Percentiles rank a stretch among this genome's conserved stretches.
Conservation (phyloP, 2,329 filamentous ascomycete genomes). For the Cladophialophora carrionii region DNA sequence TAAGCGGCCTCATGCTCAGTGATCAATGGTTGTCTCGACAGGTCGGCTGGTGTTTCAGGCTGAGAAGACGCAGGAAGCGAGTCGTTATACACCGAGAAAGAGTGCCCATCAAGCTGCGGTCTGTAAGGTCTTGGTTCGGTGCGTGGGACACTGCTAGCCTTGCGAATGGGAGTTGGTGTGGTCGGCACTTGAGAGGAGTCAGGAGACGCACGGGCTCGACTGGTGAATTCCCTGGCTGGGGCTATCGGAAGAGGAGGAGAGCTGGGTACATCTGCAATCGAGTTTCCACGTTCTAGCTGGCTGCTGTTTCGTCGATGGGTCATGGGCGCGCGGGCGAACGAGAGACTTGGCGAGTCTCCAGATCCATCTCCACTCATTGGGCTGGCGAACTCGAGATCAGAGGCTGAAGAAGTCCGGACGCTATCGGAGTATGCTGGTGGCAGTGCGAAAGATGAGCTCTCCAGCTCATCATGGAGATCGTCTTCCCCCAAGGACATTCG, state of each 20-base stretch:
- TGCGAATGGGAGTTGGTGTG: conserved; percentile 24
- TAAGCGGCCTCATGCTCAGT: conserved; percentile 35
- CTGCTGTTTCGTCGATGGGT: conserved; percentile 16
- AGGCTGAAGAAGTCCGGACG: conserved; percentile 5
- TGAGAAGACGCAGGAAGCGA: conserved; percentile 32
- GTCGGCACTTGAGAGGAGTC: conserved; percentile 23
- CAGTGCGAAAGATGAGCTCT: conserved; percentile 10
- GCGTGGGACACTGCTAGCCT: conserved; percentile 13
- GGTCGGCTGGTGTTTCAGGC: conserved; percentile 38
- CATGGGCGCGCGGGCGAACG: neutral
- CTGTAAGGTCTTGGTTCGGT: conserved; percentile 27
- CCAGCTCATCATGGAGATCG: neutral
- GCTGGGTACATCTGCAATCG: conserved; percentile 27
- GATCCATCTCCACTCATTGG: conserved; percentile 6
- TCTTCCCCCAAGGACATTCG: conserved; percentile 18
- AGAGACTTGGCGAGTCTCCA: neutral
- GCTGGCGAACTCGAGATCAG: conserved; percentile 3
- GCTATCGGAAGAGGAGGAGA: conserved; percentile 30
- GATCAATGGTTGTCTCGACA: conserved; percentile 26
- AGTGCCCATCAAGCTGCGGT: conserved; percentile 31
- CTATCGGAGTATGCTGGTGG: conserved; percentile 17
- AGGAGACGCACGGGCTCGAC: neutral
- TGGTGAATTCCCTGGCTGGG: conserved; percentile 9
- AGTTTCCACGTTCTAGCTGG: neutral
- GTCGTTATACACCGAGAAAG: conserved; percentile 38